Conservation (phyloP, 345 rosid species). For the Linum lewisii region DNA sequence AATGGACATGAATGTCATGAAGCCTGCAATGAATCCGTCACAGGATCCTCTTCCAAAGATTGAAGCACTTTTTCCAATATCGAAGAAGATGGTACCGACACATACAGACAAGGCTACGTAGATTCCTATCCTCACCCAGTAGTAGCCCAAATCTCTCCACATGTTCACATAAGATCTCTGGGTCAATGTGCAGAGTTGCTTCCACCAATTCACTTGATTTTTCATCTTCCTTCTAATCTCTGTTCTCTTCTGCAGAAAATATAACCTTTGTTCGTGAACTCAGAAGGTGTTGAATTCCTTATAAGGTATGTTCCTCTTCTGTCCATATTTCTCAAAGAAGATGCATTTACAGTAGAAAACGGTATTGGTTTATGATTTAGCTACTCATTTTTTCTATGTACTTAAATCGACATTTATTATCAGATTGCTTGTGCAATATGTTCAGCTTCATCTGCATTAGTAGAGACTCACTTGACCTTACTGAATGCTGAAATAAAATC, state of each 20-base stretch:
- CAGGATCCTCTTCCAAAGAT: slow-evolving; percentile 39
- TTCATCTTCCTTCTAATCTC: slow-evolving; percentile 10
- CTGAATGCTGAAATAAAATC: neutral
- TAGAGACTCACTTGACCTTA: neutral
- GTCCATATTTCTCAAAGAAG: neutral
- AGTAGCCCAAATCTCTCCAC: slow-evolving; percentile 46
- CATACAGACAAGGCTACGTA: slow-evolving; percentile 31
- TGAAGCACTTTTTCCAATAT: slow-evolving; percentile 31
- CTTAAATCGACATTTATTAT: too few relatives aligned
- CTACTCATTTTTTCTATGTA: too few relatives aligned
- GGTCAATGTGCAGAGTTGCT: slow-evolving; percentile 35
- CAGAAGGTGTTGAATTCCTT: neutral
- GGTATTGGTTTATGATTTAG: neutral
- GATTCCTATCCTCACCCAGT: slow-evolving; percentile 38
- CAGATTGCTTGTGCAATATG: too few relatives aligned
- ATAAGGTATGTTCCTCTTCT: neutral
- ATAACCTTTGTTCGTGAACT: neutral
- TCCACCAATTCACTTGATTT: slow-evolving; percentile 33
- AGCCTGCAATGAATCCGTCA: slow-evolving; percentile 39
- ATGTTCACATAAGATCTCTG: slow-evolving; percentile 36
- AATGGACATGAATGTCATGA: slow-evolving; percentile 51
- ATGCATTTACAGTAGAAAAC: too few relatives aligned
- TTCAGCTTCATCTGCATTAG: too few relatives aligned
- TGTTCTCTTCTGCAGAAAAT: slow-evolving; percentile 36
- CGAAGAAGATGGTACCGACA: slow-evolving; percentile 34